phyloP scores from a whole-genome alignment of 2,329 filamentous ascomycete species.

The Conoideocrella luteorostrata region DNA sequence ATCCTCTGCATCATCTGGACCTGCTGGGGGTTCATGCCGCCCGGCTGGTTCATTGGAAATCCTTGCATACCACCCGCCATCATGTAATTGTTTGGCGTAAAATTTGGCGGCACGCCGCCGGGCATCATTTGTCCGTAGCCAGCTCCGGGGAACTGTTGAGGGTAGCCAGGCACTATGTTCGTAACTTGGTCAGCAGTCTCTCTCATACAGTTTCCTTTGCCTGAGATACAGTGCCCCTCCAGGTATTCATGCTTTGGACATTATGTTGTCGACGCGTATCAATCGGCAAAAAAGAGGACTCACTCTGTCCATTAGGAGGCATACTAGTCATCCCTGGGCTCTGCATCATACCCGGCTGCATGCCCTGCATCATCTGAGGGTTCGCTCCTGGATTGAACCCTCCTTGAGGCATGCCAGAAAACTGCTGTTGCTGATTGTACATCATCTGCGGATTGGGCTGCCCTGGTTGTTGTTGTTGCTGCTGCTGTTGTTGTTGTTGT shows the following conservation, averaged over 20 bases:
- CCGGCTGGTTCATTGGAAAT: constrained; percentile 48
- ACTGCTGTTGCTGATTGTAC: constrained; percentile 52
- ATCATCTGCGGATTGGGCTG: constrained; percentile 47
- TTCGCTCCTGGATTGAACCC: constrained; percentile 45
- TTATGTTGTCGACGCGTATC: not conserved
- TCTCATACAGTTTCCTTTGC: no score
- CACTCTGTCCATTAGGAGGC: constrained; percentile 54
- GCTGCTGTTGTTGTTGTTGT: constrained; percentile 42
- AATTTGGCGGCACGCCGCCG: constrained; percentile 46
- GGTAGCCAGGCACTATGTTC: constrained; percentile 47
- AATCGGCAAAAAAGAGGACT: constrained; percentile 23
- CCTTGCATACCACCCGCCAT: constrained; percentile 48
- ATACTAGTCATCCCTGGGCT: constrained; percentile 54
- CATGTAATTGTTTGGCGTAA: constrained; percentile 38
- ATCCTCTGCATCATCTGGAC: constrained; percentile 40
- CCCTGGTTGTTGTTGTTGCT: constrained; percentile 28
- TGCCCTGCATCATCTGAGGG: constrained; percentile 49
- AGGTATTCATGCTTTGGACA: no score
- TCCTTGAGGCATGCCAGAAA: constrained; percentile 46
- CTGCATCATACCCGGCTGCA: constrained; percentile 57
- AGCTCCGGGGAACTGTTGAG: constrained; percentile 51
- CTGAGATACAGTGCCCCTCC: no score
- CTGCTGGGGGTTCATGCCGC: constrained; percentile 43
- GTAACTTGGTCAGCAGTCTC: constrained; percentile 10
- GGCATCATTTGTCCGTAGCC: constrained; percentile 50